phyloP scores from a whole-genome alignment of 768 basidiomycete genomes.

The Sporobolomyces phaffii region DNA sequence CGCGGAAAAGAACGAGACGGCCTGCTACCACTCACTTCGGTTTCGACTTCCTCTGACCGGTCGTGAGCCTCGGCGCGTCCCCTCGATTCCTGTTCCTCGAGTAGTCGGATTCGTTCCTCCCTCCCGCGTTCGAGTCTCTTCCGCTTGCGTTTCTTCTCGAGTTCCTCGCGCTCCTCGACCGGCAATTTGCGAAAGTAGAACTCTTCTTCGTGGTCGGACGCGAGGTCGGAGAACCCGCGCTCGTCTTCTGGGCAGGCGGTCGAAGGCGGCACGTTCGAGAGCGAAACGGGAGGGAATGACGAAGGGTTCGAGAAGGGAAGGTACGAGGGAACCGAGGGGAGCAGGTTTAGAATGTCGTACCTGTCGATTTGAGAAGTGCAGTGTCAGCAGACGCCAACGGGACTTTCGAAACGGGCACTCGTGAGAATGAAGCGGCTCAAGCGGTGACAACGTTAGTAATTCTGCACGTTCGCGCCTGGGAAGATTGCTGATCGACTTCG shows the following conservation, averaged over 20 bases:
- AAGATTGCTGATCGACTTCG: no score
- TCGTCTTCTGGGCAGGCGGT: not conserved
- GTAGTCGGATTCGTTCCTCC: conserved; percentile 8
- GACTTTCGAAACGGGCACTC: no score
- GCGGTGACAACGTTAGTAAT: no score
- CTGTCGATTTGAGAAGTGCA: conserved; percentile 42
- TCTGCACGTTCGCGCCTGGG: no score
- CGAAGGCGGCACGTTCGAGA: not conserved
- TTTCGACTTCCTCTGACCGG: conserved; percentile 48
- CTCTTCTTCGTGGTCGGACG: conserved; percentile 76
- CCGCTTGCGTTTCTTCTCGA: conserved; percentile 53
- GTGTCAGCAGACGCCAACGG: no score
- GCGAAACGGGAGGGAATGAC: conserved; percentile 50
- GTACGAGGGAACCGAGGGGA: conserved; percentile 53
- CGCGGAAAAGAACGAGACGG: not conserved
- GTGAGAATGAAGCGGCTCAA: no score
- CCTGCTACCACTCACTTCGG: conserved; percentile 9
- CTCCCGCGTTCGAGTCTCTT: conserved; percentile 18
- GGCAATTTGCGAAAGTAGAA: conserved; percentile 59
- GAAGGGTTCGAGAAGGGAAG: conserved; percentile 33
- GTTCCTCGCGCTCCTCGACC: conserved; percentile 61
- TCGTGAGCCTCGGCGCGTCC: conserved; percentile 61
- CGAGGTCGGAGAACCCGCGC: conserved; percentile 73
- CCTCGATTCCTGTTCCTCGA: not conserved
- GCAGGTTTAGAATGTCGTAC: conserved; percentile 71